Conservation (phyloP, 148 eudicot species). For the Silene latifolia region DNA sequence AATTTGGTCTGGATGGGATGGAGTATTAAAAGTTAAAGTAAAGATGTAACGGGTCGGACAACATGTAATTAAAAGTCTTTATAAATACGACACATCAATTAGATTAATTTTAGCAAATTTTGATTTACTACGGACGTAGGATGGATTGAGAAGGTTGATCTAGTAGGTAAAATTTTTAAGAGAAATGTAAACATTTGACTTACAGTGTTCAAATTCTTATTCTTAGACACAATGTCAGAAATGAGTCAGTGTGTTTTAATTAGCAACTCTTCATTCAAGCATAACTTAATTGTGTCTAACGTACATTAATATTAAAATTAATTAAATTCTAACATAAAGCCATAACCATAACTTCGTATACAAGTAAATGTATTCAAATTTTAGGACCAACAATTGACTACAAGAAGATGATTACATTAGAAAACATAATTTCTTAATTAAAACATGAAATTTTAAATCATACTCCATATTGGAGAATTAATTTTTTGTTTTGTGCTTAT, state of each 20-base stretch:
- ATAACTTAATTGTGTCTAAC: not conserved
- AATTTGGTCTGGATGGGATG: too few species aligned
- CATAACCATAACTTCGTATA: not conserved
- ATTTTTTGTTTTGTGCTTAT: not conserved
- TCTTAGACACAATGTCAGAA: not conserved
- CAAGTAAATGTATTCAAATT: not conserved
- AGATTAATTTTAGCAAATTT: not conserved
- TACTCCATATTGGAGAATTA: too few species aligned
- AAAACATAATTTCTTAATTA: not conserved
- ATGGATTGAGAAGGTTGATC: too few species aligned
- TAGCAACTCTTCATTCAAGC: conserved; percentile 4
- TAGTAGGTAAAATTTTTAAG: too few species aligned
- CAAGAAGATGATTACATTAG: not conserved
- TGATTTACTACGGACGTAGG: not conserved
- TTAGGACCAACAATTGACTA: not conserved
- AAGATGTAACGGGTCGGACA: too few species aligned
- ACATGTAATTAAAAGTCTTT: not conserved
- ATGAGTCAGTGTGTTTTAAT: not conserved
- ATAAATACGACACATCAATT: not conserved
- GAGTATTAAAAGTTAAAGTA: too few species aligned
- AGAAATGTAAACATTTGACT: too few species aligned
- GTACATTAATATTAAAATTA: not conserved
- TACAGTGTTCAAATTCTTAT: too few species aligned
- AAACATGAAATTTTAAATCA: not conserved
- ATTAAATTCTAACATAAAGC: not conserved